Evolutionary conservation across 345 rosid genomes (phyloP).

Genomic region (Erucastrum elatum): DNA sequence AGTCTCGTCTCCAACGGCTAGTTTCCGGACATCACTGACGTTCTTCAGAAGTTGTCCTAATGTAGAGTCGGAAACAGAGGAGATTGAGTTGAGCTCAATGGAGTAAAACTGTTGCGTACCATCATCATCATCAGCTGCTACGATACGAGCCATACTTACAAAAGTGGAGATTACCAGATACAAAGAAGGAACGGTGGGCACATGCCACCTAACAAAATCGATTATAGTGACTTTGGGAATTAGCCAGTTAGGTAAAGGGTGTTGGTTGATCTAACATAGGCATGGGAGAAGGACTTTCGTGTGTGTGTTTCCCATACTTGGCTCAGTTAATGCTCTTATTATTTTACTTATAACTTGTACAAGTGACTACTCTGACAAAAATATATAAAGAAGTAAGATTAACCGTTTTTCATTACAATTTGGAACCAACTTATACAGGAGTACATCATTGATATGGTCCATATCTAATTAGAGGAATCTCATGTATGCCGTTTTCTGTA

Average conservation of each 20-base stretch:
- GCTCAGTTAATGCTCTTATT: background rate
- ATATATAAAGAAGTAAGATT: background rate
- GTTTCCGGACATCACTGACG: constrained; percentile 66
- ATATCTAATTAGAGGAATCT: constrained; percentile 2
- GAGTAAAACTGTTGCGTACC: constrained; percentile 37
- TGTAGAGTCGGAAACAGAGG: constrained; percentile 42
- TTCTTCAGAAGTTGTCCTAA: constrained; percentile 76
- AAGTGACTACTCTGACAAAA: background rate
- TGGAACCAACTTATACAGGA: background rate
- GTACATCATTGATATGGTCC: background rate
- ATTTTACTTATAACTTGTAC: background rate
- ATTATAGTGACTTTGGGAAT: constrained; percentile 17
- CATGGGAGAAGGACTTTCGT: constrained; percentile 32
- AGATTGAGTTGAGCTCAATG: constrained; percentile 46
- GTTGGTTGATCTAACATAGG: constrained; percentile 36
- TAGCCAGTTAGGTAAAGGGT: constrained; percentile 24
- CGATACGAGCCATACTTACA: constrained; percentile 37
- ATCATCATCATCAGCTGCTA: constrained; percentile 41
- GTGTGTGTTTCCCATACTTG: constrained; percentile 22
- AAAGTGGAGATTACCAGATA: constrained; percentile 30
- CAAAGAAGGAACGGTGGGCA: constrained; percentile 10
- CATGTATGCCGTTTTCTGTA: background rate
- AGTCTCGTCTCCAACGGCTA: constrained; percentile 70
- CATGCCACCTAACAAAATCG: constrained; percentile 18
- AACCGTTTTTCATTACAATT: background rate